A percentile compares a stretch with the other conserved stretches of the same genome.
Conservation (phyloP, 345 rosid species). For the Citropsis articulata region DNA sequence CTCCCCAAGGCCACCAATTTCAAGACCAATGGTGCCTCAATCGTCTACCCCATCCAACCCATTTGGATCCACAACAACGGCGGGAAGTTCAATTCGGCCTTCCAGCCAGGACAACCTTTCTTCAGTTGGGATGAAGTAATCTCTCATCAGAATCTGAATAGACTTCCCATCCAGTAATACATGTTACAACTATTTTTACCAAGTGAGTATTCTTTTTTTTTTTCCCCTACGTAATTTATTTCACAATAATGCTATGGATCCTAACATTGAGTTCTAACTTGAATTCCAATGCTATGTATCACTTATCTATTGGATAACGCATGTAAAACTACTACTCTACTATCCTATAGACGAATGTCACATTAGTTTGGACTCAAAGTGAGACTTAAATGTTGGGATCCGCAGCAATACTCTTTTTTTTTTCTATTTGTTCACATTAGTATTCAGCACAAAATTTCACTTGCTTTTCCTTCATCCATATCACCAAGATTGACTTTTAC, state of each 20-base stretch:
- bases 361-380: too few relatives aligned
- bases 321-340: too few relatives aligned
- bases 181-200: conserved; percentile 12
- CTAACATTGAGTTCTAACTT: too few relatives aligned
- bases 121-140: conserved; percentile 34
- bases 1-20: conserved; percentile 64
- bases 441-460: background rate
- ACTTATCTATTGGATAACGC: too few relatives aligned
- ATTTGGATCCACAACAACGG: conserved; percentile 39
- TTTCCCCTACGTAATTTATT: background rate
- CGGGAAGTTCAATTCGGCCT: conserved; percentile 55
- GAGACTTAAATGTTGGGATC: too few relatives aligned
- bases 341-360: too few relatives aligned
- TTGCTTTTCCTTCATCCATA: background rate
- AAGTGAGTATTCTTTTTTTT: conserved; percentile 27
- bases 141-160: conserved; percentile 17
- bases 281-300: too few relatives aligned
- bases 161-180: conserved; percentile 8
- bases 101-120: conserved; percentile 35
- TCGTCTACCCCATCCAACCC: conserved; percentile 41
- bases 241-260: too few relatives aligned
- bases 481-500: background rate
- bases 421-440: too few relatives aligned
- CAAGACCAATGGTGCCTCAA: conserved; percentile 53
- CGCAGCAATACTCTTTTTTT: too few relatives aligned